Percentiles rank a stretch among this genome's conserved stretches.
phyloP scores from a whole-genome alignment of 176 grass and related monocot species.

The Triticum urartu region DNA sequence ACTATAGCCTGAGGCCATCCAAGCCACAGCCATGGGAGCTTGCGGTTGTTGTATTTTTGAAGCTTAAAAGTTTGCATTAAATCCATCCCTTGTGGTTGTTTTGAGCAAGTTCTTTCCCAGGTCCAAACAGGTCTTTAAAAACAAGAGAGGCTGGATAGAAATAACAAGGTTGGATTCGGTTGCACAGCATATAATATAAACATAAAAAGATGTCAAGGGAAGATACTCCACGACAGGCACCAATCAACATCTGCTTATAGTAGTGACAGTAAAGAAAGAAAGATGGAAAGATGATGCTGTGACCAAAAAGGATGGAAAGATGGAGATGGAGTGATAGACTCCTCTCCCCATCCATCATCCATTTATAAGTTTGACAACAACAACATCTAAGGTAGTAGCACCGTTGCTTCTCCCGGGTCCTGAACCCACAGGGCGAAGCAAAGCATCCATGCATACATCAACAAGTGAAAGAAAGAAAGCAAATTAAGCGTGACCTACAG shows the following conservation, averaged over 20 bases:
- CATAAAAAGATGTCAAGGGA: background rate
- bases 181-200: background rate
- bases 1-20: background rate
- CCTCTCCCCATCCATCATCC: constrained; percentile 25
- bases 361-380: constrained; percentile 28
- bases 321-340: constrained; percentile 19
- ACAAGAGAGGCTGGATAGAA: background rate
- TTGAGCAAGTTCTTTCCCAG: constrained; percentile 35
- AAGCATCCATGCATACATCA: background rate
- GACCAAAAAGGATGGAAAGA: background rate
- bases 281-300: background rate
- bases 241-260: constrained; percentile 20
- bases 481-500: constrained; percentile 44
- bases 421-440: no score
- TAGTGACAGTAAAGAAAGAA: constrained; percentile 15
- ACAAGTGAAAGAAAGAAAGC: constrained; percentile 39
- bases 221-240: constrained; percentile 15
- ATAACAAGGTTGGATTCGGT: background rate
- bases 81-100: constrained; percentile 31
- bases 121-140: constrained; percentile 14
- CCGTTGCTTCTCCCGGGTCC: no score
- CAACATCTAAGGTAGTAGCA: constrained; percentile 13
- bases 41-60: background rate
- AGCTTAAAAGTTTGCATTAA: constrained; percentile 27
- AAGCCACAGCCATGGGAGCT: background rate